Evolutionary conservation across 441 rosid genomes (phyloP).

Genomic region (Gossypium laxum): DNA sequence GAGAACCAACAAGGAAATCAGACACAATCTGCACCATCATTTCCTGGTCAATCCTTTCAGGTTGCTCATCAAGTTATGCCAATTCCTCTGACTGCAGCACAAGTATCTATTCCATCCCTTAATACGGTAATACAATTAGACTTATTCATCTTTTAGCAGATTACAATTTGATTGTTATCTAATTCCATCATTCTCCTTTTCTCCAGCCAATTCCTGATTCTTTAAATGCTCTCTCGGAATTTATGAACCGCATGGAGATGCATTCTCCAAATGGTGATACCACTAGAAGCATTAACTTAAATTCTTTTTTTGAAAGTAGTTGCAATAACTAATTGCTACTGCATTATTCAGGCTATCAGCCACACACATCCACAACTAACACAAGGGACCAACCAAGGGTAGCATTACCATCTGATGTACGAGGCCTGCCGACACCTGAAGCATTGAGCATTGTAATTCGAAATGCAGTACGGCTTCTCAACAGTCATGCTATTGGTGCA

Average conservation of each 20-base stretch:
- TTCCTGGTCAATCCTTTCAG: conserved; percentile 43
- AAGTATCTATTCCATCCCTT: conserved; percentile 64
- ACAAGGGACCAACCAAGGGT: conserved; percentile 29
- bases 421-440: conserved; percentile 56
- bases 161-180: conserved; percentile 11
- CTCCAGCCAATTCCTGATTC: conserved; percentile 83
- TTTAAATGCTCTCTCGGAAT: conserved; percentile 58
- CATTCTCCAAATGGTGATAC: conserved; percentile 57
- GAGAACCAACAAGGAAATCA: conserved; percentile 42
- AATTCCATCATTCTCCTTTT: conserved; percentile 7
- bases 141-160: background rate
- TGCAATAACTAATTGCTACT: conserved; percentile 21
- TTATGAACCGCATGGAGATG: conserved; percentile 61
- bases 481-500: conserved; percentile 41
- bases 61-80: conserved; percentile 52
- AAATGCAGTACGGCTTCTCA: conserved; percentile 57
- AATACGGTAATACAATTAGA: conserved; percentile 31
- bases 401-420: conserved; percentile 45
- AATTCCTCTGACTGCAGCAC: conserved; percentile 48
- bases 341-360: conserved; percentile 45
- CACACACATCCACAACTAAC: conserved; percentile 30
- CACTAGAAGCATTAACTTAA: conserved; percentile 8
- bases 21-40: conserved; percentile 35
- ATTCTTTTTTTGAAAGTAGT: conserved; percentile 11
- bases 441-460: conserved; percentile 53